Conservation (phyloP, 2,329 filamentous ascomycete species). For the Neopestalotiopsis sp. region DNA sequence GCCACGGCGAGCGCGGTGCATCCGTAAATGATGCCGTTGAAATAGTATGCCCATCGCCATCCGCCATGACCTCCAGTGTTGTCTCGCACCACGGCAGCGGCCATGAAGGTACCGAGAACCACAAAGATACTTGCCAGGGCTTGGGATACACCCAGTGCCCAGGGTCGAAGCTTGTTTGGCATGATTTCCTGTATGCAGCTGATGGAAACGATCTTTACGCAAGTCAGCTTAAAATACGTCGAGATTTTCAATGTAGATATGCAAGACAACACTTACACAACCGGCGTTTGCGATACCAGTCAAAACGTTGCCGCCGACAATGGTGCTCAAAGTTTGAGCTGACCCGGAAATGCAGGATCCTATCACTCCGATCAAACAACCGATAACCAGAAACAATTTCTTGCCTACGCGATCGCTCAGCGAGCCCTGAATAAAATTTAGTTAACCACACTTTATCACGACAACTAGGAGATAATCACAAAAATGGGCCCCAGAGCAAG, state of each 20-base stretch:
- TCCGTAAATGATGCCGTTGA: conserved; percentile 16
- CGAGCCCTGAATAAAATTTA: not conserved
- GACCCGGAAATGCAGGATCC: conserved; percentile 14
- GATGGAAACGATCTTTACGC: conserved; percentile 6
- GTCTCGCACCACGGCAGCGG: conserved; percentile 7
- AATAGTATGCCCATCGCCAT: conserved; percentile 17
- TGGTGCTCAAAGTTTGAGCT: not conserved
- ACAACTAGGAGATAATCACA: not conserved
- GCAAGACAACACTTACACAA: not conserved
- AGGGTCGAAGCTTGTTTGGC: conserved; percentile 15
- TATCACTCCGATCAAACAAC: conserved; percentile 13
- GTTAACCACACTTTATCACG: not conserved
- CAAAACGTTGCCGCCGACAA: conserved; percentile 11
- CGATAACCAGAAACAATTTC: conserved; percentile 12
- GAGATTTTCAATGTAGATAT: not conserved
- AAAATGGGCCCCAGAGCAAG: conserved; percentile 14
- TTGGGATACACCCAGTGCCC: conserved; percentile 11
- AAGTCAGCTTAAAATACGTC: not conserved
- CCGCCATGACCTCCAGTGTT: conserved; percentile 11
- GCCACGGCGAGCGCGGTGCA: not conserved
- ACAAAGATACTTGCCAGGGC: conserved; percentile 3
- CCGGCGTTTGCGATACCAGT: conserved; percentile 15
- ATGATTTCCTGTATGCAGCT: conserved; percentile 11
- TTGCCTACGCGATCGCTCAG: conserved; percentile 13
- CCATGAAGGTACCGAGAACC: conserved; percentile 5